phyloP scores from a whole-genome alignment of 164 flowering plant species.

The Warburgia ugandensis region DNA sequence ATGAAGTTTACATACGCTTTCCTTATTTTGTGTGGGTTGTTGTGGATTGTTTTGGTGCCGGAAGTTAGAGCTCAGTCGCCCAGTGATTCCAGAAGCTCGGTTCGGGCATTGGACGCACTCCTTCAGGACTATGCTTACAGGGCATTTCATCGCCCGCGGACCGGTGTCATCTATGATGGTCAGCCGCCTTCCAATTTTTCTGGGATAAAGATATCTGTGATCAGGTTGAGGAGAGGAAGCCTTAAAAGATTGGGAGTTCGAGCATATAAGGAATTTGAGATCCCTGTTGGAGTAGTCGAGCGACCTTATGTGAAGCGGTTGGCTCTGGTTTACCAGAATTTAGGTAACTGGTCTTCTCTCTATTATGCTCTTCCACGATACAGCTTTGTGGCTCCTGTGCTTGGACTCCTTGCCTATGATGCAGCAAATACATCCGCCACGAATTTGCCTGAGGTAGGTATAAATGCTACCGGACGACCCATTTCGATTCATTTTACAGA shows the following conservation, averaged over 20 bases:
- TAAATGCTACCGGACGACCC: conserved; percentile 42
- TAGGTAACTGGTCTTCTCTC: conserved; percentile 54
- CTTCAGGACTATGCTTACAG: conserved; percentile 78
- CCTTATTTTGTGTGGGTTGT: conserved; percentile 26
- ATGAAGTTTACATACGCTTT: conserved; percentile 52
- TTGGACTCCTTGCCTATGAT: conserved; percentile 72
- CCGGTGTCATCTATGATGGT: conserved; percentile 49
- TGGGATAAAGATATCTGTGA: conserved; percentile 56
- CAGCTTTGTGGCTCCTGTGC: conserved; percentile 52
- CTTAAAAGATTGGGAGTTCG: conserved; percentile 39
- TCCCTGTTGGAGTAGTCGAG: conserved; percentile 52
- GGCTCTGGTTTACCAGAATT: conserved; percentile 67
- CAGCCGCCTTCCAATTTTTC: conserved; percentile 51
- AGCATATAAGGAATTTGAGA: conserved; percentile 45
- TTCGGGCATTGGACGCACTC: conserved; percentile 35
- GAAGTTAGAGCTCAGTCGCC: neutral
- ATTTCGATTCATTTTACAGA: conserved; percentile 34
- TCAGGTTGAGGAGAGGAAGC: conserved; percentile 83
- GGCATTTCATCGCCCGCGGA: conserved; percentile 38
- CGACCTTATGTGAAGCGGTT: conserved; percentile 72
- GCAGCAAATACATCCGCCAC: conserved; percentile 55
- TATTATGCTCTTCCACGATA: conserved; percentile 56
- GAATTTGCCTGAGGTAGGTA: conserved; percentile 41
- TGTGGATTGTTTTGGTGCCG: conserved; percentile 5
- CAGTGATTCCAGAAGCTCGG: neutral